phyloP scores from a whole-genome alignment of 148 eudicot genomes.

The Cornus florida region DNA sequence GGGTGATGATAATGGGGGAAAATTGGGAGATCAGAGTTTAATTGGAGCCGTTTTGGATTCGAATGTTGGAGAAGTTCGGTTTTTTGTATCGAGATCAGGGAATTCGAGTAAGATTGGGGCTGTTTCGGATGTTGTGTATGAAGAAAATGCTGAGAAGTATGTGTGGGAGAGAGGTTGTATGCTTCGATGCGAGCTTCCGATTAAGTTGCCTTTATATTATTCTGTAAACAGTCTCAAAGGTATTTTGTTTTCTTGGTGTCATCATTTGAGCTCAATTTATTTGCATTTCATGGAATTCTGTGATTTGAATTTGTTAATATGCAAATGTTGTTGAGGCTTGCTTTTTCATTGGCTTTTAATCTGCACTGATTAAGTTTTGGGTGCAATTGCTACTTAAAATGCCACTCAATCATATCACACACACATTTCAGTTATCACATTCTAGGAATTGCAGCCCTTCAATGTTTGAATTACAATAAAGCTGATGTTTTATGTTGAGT shows the following conservation, averaged over 20 bases:
- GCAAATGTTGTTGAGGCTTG: background rate
- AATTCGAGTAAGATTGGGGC: constrained; percentile 32
- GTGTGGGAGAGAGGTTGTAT: constrained; percentile 91
- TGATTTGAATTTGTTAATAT: background rate
- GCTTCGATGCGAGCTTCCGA: constrained; percentile 58
- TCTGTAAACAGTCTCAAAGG: constrained; percentile 53
- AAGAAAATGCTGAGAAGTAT: constrained; percentile 63
- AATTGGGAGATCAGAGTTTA: constrained; percentile 26
- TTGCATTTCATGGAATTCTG: background rate
- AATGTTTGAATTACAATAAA: background rate
- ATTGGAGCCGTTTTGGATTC: constrained; percentile 62
- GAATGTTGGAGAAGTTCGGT: constrained; percentile 37
- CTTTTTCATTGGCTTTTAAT: background rate
- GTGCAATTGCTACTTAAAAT: background rate
- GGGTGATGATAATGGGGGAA: constrained; percentile 19
- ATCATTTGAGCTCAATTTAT: background rate
- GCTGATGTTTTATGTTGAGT: background rate
- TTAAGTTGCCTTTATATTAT: constrained; percentile 75
- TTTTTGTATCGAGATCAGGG: constrained; percentile 53
- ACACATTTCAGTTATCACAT: background rate
- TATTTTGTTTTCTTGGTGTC: constrained; percentile 15
- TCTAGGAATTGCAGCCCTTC: background rate
- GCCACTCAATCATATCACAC: background rate
- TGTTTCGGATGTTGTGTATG: constrained; percentile 59
- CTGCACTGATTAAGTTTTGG: background rate